Conservation (phyloP, 805 yeast species). For the Wickerhamiella qilinensis region DNA sequence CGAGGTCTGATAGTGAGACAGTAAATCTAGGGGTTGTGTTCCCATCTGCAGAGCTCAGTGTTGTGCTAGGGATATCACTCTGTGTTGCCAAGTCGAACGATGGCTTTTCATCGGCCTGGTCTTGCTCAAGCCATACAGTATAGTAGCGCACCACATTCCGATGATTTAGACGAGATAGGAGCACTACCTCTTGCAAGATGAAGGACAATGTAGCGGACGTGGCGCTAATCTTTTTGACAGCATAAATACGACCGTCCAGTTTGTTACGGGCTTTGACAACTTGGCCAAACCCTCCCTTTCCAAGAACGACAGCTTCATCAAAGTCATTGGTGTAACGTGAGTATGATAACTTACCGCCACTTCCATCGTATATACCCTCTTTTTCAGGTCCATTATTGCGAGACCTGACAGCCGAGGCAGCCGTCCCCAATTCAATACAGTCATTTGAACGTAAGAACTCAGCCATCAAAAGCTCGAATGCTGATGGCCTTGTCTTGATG, state of each 20-base stretch:
- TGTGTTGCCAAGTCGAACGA: not conserved
- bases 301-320: conserved; percentile 82
- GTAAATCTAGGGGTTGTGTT: not conserved
- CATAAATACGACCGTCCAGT: conserved; percentile 88
- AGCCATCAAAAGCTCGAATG: conserved; percentile 70
- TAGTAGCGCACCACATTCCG: conserved; percentile 92
- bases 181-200: conserved; percentile 78
- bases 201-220: conserved; percentile 34
- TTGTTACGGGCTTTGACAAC: conserved; percentile 93
- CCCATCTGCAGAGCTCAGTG: not conserved
- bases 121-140: conserved; percentile 94
- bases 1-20: conserved; percentile 7
- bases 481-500: conserved; percentile 59
- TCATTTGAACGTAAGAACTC: conserved; percentile 53
- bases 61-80: not conserved
- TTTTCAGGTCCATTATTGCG: not conserved
- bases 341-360: too few species aligned
- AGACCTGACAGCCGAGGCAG: not conserved
- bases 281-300: conserved; percentile 95
- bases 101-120: too few species aligned
- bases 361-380: not conserved
- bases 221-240: conserved; percentile 81
- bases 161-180: conserved; percentile 81
- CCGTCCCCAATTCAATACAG: conserved; percentile 13
- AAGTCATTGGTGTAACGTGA: conserved; percentile 86